These are phyloP conservation scores for Tolypocladium endophyticum DNA, from an alignment of 2,329 filamentous ascomycete species.

Conservation along the genomic window DNA sequence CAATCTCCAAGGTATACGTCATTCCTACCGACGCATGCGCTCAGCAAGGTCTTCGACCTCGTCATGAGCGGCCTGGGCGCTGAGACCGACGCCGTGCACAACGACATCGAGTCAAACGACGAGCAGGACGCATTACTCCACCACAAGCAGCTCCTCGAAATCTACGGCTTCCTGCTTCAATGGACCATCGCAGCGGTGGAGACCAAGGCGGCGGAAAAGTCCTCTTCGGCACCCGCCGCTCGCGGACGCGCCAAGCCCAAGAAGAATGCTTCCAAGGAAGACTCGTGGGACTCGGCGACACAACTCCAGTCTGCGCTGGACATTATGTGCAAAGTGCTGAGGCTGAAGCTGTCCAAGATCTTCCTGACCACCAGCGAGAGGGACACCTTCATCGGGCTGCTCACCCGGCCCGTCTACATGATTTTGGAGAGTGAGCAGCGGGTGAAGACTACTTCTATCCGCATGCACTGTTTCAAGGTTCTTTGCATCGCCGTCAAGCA, in stretches of 20 bases:
- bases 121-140: constrained; percentile 79
- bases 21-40: constrained; percentile 65
- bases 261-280: constrained; percentile 70
- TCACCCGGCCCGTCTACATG: constrained; percentile 88
- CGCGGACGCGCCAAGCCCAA: constrained; percentile 66
- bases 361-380: constrained; percentile 94
- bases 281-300: constrained; percentile 75
- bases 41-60: constrained; percentile 89
- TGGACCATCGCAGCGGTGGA: constrained; percentile 96
- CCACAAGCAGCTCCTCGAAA: constrained; percentile 86
- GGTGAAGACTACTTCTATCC: constrained; percentile 76
- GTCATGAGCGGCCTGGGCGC: constrained; percentile 76
- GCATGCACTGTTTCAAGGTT: constrained; percentile 97
- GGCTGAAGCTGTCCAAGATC: constrained; percentile 81
- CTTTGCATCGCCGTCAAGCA: constrained; percentile 95
- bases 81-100: constrained; percentile 75
- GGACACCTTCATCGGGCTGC: constrained; percentile 85
- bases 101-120: constrained; percentile 75
- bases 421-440: constrained; percentile 89
- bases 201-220: constrained; percentile 84
- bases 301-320: constrained; percentile 86
- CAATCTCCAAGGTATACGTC: constrained; percentile 64
- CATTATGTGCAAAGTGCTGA: constrained; percentile 91
- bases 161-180: constrained; percentile 87
- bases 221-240: constrained; percentile 54